phyloP scores from a whole-genome alignment of 2,329 filamentous ascomycete genomes.

The Fusarium sp. region DNA sequence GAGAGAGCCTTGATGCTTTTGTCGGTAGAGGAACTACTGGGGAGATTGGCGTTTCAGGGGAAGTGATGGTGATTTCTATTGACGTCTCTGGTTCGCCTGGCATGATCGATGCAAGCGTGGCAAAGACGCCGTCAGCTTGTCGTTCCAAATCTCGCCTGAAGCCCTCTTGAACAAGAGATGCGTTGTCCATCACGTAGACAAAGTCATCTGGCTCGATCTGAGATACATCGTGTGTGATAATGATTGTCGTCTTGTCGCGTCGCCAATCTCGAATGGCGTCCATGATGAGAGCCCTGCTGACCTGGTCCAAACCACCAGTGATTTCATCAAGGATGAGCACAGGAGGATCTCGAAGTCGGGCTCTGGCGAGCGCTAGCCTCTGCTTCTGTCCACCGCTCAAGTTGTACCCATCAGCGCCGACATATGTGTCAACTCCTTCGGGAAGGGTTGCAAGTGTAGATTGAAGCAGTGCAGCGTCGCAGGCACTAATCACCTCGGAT shows the following conservation, averaged over 20 bases:
- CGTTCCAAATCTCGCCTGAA: constrained; percentile 67
- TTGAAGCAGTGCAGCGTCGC: constrained; percentile 76
- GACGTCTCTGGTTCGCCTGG: constrained; percentile 3
- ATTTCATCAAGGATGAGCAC: constrained; percentile 90
- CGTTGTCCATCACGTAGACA: constrained; percentile 82
- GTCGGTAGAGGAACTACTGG: constrained; percentile 15
- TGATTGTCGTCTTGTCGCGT: constrained; percentile 83
- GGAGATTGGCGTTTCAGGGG: constrained; percentile 16
- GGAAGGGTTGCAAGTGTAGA: constrained; percentile 76
- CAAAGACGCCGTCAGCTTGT: constrained; percentile 59
- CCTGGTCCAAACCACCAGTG: constrained; percentile 86
- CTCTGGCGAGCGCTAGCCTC: constrained; percentile 82
- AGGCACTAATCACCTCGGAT: constrained; percentile 71
- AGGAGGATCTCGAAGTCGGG: constrained; percentile 79
- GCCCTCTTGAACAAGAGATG: constrained; percentile 76
- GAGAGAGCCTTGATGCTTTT: constrained; percentile 29
- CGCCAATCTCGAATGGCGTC: constrained; percentile 83
- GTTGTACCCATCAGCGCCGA: constrained; percentile 76
- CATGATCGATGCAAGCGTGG: constrained; percentile 50
- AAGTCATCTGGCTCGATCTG: constrained; percentile 81
- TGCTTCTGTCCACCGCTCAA: constrained; percentile 90
- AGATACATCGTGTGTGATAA: constrained; percentile 90
- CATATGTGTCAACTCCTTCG: constrained; percentile 75
- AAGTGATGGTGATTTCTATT: constrained; percentile 29
- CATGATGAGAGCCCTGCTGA: constrained; percentile 76